phyloP scores from a whole-genome alignment of 306 rosid species.

The Carpinus fangiana region DNA sequence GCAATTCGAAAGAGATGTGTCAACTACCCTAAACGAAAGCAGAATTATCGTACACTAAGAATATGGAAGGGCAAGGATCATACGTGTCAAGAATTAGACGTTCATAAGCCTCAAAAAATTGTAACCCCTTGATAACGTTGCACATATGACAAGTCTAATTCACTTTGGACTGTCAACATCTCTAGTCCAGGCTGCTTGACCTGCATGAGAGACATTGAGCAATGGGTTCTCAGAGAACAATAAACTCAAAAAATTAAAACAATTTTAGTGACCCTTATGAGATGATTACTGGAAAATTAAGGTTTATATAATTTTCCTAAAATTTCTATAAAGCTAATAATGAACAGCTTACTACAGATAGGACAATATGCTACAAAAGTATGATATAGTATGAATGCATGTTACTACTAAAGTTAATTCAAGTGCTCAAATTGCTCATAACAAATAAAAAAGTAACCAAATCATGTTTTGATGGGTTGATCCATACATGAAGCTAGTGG shows the following conservation, averaged over 20 bases:
- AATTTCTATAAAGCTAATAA: not conserved
- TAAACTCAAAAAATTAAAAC: not conserved
- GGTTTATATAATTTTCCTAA: not conserved
- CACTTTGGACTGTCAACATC: constrained; percentile 87
- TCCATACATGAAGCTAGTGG: too few relatives aligned
- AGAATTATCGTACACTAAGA: constrained; percentile 12
- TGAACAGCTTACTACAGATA: not conserved
- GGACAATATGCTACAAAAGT: not conserved
- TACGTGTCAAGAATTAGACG: constrained; percentile 99
- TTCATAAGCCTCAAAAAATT: constrained; percentile 97
- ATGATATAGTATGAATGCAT: not conserved
- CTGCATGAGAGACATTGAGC: constrained; percentile 44
- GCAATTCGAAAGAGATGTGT: not conserved
- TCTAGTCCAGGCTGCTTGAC: constrained; percentile 98
- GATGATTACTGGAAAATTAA: not conserved
- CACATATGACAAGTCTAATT: constrained; percentile 80
- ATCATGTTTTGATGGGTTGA: too few relatives aligned
- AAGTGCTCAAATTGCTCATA: not conserved
- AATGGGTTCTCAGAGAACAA: constrained; percentile 5
- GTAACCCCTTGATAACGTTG: constrained; percentile 81
- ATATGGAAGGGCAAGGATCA: constrained; percentile 26
- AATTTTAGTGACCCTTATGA: not conserved
- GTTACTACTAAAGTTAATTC: not conserved
- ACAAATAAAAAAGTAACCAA: too few relatives aligned
- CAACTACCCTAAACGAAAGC: not conserved